Conservation (phyloP, 352 stramenopile species). For the Bremia lactucae region DNA sequence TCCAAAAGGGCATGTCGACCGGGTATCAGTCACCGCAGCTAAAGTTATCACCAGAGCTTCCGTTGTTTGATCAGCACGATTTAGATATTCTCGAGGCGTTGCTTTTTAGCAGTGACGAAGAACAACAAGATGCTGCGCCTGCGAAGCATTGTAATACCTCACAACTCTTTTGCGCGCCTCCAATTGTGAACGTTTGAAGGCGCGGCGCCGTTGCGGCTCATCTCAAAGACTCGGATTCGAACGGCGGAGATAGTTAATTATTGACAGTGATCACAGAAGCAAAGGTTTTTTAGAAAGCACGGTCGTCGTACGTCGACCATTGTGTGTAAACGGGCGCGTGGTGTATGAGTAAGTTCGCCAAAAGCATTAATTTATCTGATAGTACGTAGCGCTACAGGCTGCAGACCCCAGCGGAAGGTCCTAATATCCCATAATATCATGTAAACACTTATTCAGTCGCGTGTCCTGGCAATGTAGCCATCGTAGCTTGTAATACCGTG, state of each 20-base stretch:
- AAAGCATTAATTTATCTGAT: no score
- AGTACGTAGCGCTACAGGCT: no score
- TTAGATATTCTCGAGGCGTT: slow-evolving; percentile 42
- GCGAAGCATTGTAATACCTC: slow-evolving; percentile 15
- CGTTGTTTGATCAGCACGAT: slow-evolving; percentile 35
- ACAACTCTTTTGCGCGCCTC: slow-evolving; percentile 17
- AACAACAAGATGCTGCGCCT: slow-evolving; percentile 16
- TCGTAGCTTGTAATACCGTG: no score
- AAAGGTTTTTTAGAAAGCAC: no score
- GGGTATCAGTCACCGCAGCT: slow-evolving; percentile 4
- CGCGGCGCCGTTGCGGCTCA: slow-evolving; percentile 14
- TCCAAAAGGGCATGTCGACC: slow-evolving; percentile 1
- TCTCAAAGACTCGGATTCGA: slow-evolving; percentile 13
- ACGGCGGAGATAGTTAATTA: slow-evolving; percentile 16
- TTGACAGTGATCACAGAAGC: no score
- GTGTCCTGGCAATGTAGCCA: no score
- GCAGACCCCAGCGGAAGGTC: no score
- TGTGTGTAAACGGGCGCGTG: no score
- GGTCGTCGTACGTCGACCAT: no score
- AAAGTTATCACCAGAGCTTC: slow-evolving; percentile 6
- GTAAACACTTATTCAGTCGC: no score
- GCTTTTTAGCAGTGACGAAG: slow-evolving; percentile 46
- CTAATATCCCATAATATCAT: no score
- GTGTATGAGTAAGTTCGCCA: no score
- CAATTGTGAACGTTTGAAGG: slow-evolving; percentile 32